Conservation (phyloP, 352 stramenopile genomes). For the Pythium phragmitis region DNA sequence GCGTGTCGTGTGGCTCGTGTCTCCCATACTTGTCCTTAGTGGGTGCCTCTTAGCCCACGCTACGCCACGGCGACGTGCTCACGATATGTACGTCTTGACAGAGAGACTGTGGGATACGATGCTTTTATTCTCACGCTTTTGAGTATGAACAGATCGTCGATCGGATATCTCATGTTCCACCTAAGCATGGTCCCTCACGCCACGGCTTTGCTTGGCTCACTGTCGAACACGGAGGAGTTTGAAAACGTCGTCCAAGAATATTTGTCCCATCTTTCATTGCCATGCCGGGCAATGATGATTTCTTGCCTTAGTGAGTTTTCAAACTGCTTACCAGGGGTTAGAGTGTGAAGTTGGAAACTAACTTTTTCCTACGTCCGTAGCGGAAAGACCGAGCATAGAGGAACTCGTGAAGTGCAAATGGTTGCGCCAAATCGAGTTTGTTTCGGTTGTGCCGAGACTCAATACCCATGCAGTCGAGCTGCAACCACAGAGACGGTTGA, state of each 20-base stretch:
- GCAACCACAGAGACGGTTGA: slow-evolving; percentile 4
- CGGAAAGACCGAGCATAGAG: slow-evolving; percentile 21
- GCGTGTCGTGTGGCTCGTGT: slow-evolving; percentile 41
- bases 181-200: slow-evolving; percentile 44
- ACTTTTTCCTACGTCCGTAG: background rate
- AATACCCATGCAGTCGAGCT: slow-evolving; percentile 21
- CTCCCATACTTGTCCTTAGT: slow-evolving; percentile 43
- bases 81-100: slow-evolving; percentile 42
- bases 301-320: slow-evolving; percentile 45
- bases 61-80: slow-evolving; percentile 35
- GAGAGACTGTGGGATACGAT: background rate
- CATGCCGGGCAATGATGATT: slow-evolving; percentile 44
- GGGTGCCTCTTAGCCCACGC: slow-evolving; percentile 46
- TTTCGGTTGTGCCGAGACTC: slow-evolving; percentile 40
- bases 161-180: slow-evolving; percentile 66
- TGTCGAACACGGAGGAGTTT: slow-evolving; percentile 23
- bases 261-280: slow-evolving; percentile 38
- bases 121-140: background rate
- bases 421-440: slow-evolving; percentile 57
- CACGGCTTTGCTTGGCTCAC: background rate
- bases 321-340: background rate
- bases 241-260: slow-evolving; percentile 53
- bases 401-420: slow-evolving; percentile 51
- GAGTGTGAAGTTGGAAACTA: background rate
- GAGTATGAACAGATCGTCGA: slow-evolving; percentile 33